A percentile compares a stretch with the other conserved stretches of the same genome.
phyloP scores from a whole-genome alignment of 2,329 filamentous ascomycete genomes.

The Aspergillus tanneri region DNA sequence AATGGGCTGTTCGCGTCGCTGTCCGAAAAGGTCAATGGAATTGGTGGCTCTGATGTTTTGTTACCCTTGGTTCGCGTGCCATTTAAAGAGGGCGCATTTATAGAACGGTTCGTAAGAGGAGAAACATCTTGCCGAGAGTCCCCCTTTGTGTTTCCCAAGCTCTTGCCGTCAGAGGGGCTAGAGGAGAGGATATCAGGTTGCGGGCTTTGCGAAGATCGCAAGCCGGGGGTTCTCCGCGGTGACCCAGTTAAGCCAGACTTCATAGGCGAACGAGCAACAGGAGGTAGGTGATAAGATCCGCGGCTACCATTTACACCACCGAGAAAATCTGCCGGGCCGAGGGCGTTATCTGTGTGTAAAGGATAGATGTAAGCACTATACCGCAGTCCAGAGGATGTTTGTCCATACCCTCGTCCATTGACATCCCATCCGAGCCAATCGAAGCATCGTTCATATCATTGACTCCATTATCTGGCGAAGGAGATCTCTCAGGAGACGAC shows the following conservation, averaged over 20 bases:
- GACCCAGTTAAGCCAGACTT: constrained; percentile 46
- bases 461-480: constrained; percentile 35
- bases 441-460: constrained; percentile 44
- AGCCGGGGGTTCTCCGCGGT: constrained; percentile 42
- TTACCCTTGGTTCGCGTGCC: constrained; percentile 24
- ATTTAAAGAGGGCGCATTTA: constrained; percentile 33
- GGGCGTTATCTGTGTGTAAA: constrained; percentile 38
- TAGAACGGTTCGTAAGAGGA: constrained; percentile 37
- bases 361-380: constrained; percentile 1
- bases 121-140: constrained; percentile 31
- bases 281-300: constrained; percentile 38
- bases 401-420: constrained; percentile 60
- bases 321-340: constrained; percentile 44
- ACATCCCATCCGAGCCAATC: constrained; percentile 60
- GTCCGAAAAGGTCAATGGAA: constrained; percentile 36
- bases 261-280: constrained; percentile 46
- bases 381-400: neutral
- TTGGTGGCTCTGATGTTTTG: constrained; percentile 21
- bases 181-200: constrained; percentile 37
- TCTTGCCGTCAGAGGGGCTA: constrained; percentile 39
- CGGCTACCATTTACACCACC: constrained; percentile 35
- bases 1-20: constrained; percentile 32
- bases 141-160: constrained; percentile 21
- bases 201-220: constrained; percentile 44
- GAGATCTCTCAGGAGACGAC: constrained; percentile 75